Base-by-base conservation (phyloP, 2,329 filamentous ascomycete genomes). In the Trichophyton rubrum region DNA sequence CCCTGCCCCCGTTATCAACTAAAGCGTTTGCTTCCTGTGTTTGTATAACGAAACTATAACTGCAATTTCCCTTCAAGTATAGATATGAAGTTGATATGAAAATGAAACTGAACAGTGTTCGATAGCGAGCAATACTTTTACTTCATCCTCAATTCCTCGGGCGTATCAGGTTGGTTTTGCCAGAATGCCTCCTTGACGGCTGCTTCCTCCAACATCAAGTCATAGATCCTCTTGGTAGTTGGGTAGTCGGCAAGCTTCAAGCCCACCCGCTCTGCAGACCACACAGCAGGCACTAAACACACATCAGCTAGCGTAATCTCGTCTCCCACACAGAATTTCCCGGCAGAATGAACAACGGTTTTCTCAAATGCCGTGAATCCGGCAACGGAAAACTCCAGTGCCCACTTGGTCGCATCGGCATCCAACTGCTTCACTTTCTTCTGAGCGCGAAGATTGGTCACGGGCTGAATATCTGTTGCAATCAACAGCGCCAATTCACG, bases 341-440 rank as follows among this genome's bases (percentile, higher is more conserved):
- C 81, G 0, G 79, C 75, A 6, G 67, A 65, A 20, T 62, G 64
- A 0, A 70, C 68, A 0, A 80, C 67, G 7, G 69, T 66, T 13
- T 67, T 63, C 68, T 86, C 83, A 64, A 84, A 85, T 1, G 82
- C 82, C 15, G 66, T 66, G n/a, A 86, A 70, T 0, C 83, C 83
- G 6, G 77, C 74, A 1, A 70, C 69, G 69, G 82, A 81, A 4
- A 82, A 70, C 59, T 78, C 75, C 45, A 71, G 72, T 35, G 79
- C 80, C 82, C 82, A 85, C 3, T 72, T 70, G 24, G 74, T 74
- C 0, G 75, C 72, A 56, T 61, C 59, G 6, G 33, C 62, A 0
- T 76, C 78, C 0, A 82, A 66, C 0, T 70, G 70, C 3, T 74
- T 73, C 1, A 85, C 73, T 0, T 76, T 74, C 55, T 77, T 76